Conservation (phyloP, 805 yeast genomes). For the Barnettozyma sp. region DNA sequence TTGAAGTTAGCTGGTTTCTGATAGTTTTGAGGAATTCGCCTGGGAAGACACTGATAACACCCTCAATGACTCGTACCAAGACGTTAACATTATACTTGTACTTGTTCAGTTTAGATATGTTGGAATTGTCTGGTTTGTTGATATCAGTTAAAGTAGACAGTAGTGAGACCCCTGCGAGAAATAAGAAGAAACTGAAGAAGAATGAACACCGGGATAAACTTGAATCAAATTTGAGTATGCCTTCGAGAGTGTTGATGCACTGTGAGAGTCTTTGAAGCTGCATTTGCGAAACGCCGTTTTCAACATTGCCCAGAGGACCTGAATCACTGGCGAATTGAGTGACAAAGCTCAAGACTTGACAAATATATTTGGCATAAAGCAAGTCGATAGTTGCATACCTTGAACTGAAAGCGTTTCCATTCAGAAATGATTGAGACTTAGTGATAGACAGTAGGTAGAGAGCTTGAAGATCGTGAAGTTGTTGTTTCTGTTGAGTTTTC, state of each 20-base stretch:
- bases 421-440: slow-evolving; percentile 4
- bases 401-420: slow-evolving; percentile 13
- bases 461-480: slow-evolving; percentile 14
- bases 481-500: slow-evolving; percentile 6
- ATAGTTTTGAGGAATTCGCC: slow-evolving; percentile 23
- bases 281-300: slow-evolving; percentile 12
- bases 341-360: slow-evolving; percentile 15
- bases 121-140: slow-evolving; percentile 12
- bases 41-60: slow-evolving; percentile 25
- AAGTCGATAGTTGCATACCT: slow-evolving; percentile 13
- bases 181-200: slow-evolving; percentile 18
- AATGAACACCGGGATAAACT: slow-evolving; percentile 20
- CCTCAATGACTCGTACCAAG: slow-evolving; percentile 20
- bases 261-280: slow-evolving; percentile 13
- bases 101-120: slow-evolving; percentile 18
- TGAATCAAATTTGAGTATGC: slow-evolving; percentile 15
- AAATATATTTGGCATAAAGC: slow-evolving; percentile 20
- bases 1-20: slow-evolving; percentile 19
- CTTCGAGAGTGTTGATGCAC: slow-evolving; percentile 18
- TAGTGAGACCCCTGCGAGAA: slow-evolving; percentile 18
- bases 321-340: slow-evolving; percentile 13
- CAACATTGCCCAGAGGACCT: slow-evolving; percentile 14
- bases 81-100: slow-evolving; percentile 21
- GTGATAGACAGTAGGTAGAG: slow-evolving; percentile 7
- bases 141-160: slow-evolving; percentile 19